Evolutionary conservation across 2,329 filamentous ascomycete genomes (phyloP).

Genomic region (Sporothrix protearum): DNA sequence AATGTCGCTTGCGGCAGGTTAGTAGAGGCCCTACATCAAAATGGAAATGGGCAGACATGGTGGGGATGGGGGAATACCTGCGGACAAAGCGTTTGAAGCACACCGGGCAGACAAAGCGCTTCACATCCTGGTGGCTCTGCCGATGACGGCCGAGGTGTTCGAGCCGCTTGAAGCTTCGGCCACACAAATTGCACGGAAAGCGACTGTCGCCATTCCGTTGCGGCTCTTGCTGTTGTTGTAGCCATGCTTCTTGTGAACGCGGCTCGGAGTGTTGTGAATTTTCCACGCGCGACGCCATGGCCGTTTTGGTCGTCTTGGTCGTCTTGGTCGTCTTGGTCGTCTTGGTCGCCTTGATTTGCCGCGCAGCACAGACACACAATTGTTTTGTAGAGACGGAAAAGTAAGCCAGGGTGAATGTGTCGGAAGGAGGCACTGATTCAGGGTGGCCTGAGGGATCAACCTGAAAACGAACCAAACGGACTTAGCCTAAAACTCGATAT

Average conservation of each 20-base stretch:
- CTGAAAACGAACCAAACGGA: too few relatives aligned
- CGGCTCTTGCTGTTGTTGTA: not conserved
- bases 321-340: too few relatives aligned
- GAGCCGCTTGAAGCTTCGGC: constrained; percentile 1
- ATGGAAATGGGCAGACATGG: too few relatives aligned
- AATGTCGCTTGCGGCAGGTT: not conserved
- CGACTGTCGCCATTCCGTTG: constrained; percentile 22
- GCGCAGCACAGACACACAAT: too few relatives aligned
- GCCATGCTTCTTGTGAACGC: too few relatives aligned
- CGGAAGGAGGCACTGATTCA: too few relatives aligned
- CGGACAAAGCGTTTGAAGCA: constrained; percentile 3
- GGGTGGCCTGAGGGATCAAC: too few relatives aligned
- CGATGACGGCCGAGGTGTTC: constrained; percentile 6
- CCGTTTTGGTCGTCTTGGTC: too few relatives aligned
- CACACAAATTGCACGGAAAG: not conserved
- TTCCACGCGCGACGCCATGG: not conserved
- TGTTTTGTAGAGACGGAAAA: too few relatives aligned
- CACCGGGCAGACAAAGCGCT: not conserved
- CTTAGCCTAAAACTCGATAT: too few relatives aligned
- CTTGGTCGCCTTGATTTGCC: too few relatives aligned
- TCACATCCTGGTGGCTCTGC: constrained; percentile 13
- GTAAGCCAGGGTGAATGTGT: too few relatives aligned
- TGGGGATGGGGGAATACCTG: not conserved
- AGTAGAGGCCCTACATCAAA: not conserved
- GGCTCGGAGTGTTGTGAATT: not conserved